Evolutionary conservation across 2,329 filamentous ascomycete genomes (phyloP).

Genomic region (Calonectria pteridis): DNA sequence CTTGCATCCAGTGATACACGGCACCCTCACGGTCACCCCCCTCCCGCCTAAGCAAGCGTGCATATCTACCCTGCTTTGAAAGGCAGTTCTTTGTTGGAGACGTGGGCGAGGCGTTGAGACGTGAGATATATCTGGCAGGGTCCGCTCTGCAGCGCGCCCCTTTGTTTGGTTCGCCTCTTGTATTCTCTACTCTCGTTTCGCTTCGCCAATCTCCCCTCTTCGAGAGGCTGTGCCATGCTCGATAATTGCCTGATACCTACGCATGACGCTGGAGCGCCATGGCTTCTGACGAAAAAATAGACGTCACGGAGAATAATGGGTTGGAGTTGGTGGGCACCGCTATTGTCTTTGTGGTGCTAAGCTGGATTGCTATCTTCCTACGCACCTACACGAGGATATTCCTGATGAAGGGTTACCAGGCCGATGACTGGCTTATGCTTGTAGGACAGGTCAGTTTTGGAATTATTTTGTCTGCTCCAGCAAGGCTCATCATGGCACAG

Average conservation of each 20-base stretch:
- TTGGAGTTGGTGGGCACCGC: constrained; percentile 52
- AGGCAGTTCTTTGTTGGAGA: constrained; percentile 21
- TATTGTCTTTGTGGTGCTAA: constrained; percentile 53
- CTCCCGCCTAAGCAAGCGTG: constrained; percentile 11
- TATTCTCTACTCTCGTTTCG: constrained; percentile 2
- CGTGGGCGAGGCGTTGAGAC: constrained; percentile 23
- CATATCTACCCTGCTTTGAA: constrained; percentile 24
- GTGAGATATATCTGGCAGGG: constrained; percentile 37
- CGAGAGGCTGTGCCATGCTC: constrained; percentile 36
- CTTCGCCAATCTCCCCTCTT: constrained; percentile 10
- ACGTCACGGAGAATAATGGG: constrained; percentile 56
- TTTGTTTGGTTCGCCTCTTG: constrained; percentile 12
- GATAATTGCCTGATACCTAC: constrained; percentile 25
- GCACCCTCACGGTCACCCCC: constrained; percentile 27
- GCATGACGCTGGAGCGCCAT: constrained; percentile 46
- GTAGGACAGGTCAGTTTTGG: constrained; percentile 56
- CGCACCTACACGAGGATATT: constrained; percentile 59
- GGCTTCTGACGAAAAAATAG: constrained; percentile 44
- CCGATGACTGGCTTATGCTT: constrained; percentile 69
- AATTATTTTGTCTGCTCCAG: background rate
- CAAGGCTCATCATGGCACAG: constrained; percentile 42
- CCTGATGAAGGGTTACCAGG: constrained; percentile 59
- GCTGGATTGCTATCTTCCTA: constrained; percentile 57
- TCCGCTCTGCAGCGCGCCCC: constrained; percentile 18
- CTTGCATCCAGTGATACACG: constrained; percentile 37